phyloP scores from a whole-genome alignment of 2,329 filamentous ascomycete species.

The Claviceps humidiphila region DNA sequence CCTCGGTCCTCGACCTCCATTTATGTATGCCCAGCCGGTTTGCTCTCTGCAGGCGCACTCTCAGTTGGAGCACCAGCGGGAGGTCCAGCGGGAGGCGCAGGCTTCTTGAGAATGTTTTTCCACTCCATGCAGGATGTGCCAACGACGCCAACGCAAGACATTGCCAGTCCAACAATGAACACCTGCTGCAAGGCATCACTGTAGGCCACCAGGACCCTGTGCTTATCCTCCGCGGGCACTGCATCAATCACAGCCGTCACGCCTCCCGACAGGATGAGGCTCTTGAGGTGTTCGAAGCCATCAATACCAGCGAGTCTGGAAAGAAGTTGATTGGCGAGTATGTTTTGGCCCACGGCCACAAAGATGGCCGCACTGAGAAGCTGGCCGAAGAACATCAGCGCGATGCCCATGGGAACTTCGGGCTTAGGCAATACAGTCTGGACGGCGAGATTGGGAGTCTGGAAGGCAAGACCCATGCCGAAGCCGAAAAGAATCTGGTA shows the following conservation, averaged over 20 bases:
- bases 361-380: slow-evolving; percentile 11
- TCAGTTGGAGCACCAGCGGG: background rate
- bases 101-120: slow-evolving; percentile 2
- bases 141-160: background rate
- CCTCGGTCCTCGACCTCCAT: background rate
- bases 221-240: background rate
- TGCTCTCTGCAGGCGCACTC: background rate
- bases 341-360: background rate
- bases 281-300: background rate
- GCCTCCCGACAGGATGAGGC: background rate
- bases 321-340: background rate
- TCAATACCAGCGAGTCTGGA: background rate
- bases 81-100: background rate
- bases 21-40: background rate
- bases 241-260: background rate
- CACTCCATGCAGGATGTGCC: background rate
- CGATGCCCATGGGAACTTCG: slow-evolving; percentile 40
- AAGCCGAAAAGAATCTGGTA: slow-evolving; percentile 47
- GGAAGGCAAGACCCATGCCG: slow-evolving; percentile 46
- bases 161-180: background rate
- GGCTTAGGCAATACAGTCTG: slow-evolving; percentile 38
- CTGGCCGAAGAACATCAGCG: background rate
- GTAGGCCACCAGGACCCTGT: background rate
- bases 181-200: background rate
- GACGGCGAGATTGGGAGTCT: slow-evolving; percentile 41